phyloP scores from a whole-genome alignment of 2,329 filamentous ascomycete genomes.

The Colletotrichum coccodes region DNA sequence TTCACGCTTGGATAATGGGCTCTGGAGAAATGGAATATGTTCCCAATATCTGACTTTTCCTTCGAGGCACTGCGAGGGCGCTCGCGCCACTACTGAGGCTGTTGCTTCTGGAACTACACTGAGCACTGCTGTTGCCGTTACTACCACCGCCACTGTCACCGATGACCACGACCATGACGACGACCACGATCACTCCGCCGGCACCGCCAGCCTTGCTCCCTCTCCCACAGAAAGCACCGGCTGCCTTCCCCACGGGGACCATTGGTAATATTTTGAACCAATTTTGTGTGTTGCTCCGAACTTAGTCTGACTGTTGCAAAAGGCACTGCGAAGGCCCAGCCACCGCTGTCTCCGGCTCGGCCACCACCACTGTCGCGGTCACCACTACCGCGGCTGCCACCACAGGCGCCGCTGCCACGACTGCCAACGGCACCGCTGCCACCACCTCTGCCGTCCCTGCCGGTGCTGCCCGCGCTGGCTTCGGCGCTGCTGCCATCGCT shows the following conservation, averaged over 20 bases:
- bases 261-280: no score
- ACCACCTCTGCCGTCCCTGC: neutral
- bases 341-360: neutral
- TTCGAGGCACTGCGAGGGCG: conserved; percentile 28
- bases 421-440: conserved; percentile 4
- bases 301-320: no score
- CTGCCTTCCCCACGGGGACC: neutral
- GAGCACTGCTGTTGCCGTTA: neutral
- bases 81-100: neutral
- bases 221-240: neutral
- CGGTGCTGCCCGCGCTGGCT: no score
- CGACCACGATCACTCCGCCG: neutral
- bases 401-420: conserved; percentile 1
- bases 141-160: conserved; percentile 3
- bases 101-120: neutral
- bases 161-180: neutral
- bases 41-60: no score
- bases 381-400: neutral
- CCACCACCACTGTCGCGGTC: neutral
- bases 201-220: neutral
- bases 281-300: no score
- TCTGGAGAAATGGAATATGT: no score
- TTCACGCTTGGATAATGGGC: no score
- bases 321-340: conserved; percentile 41
- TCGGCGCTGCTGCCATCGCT: conserved; percentile 26